These are phyloP conservation scores for Lentinula raphanica DNA, from an alignment of 768 basidiomycete species.

Conservation along the genomic window DNA sequence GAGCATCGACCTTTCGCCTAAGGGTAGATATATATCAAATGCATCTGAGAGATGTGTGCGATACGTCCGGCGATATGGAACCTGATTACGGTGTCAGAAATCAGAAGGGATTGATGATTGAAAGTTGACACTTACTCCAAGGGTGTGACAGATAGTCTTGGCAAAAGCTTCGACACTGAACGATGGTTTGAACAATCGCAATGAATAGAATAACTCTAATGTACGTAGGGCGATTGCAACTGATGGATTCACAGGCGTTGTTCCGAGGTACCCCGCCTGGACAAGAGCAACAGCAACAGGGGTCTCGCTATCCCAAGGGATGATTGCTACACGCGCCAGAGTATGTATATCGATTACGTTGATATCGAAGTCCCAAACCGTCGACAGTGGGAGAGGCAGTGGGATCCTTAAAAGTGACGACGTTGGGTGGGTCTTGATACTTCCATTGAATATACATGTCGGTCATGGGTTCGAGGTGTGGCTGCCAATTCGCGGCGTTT, in stretches of 20 bases:
- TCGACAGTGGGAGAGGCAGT: neutral
- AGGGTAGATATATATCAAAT: conserved; percentile 23
- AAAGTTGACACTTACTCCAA: neutral
- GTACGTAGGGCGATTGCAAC: conserved; percentile 18
- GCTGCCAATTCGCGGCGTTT: too few species aligned
- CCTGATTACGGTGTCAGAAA: conserved; percentile 15
- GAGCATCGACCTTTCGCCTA: conserved; percentile 4
- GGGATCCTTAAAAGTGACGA: too few species aligned
- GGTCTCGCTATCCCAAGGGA: conserved; percentile 1
- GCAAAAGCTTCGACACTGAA: too few species aligned
- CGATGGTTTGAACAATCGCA: conserved; percentile 14
- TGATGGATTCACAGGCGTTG: conserved; percentile 12
- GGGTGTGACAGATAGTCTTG: neutral
- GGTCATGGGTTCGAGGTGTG: too few species aligned
- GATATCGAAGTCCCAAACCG: conserved; percentile 9
- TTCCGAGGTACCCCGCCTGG: conserved; percentile 9
- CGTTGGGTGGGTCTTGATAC: too few species aligned
- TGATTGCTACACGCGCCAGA: neutral
- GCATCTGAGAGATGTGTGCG: conserved; percentile 18
- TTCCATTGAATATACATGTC: too few species aligned
- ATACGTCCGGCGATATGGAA: conserved; percentile 14
- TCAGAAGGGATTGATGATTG: too few species aligned
- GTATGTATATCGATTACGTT: conserved; percentile 13
- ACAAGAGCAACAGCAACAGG: conserved; percentile 4
- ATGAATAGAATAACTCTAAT: conserved; percentile 17